These are phyloP conservation scores for Pythium utonaiense DNA, from an alignment of 352 stramenopile species.

Conservation along the genomic window DNA sequence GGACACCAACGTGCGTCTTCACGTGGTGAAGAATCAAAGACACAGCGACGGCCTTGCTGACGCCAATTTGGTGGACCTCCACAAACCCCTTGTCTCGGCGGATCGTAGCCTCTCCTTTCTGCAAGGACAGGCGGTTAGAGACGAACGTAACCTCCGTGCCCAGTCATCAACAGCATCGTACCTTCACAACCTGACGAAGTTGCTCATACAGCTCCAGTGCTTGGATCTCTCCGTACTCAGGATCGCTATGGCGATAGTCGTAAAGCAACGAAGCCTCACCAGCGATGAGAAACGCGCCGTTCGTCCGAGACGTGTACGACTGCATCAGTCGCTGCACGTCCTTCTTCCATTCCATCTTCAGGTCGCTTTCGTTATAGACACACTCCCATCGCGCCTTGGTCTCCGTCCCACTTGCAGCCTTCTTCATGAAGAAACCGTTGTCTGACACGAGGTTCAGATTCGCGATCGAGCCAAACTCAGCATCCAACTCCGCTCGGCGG, in stretches of 20 bases:
- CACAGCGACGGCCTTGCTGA: constrained; percentile 61
- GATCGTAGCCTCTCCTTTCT: constrained; percentile 61
- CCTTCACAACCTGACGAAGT: constrained; percentile 92
- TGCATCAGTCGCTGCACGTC: constrained; percentile 95
- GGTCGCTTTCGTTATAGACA: constrained; percentile 42
- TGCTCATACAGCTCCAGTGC: constrained; percentile 90
- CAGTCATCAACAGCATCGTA: constrained; percentile 30
- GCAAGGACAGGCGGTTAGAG: constrained; percentile 20
- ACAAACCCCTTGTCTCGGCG: constrained; percentile 63
- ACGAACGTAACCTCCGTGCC: constrained; percentile 30
- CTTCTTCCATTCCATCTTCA: constrained; percentile 92
- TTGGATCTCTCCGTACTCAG: constrained; percentile 98
- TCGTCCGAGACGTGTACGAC: constrained; percentile 95
- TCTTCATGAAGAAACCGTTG: constrained; percentile 67
- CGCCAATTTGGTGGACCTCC: constrained; percentile 69
- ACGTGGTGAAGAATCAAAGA: constrained; percentile 50
- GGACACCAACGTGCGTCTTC: constrained; percentile 50
- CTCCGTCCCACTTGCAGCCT: constrained; percentile 15
- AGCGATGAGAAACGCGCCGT: constrained; percentile 97
- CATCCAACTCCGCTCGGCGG: constrained; percentile 35
- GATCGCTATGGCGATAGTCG: constrained; percentile 97
- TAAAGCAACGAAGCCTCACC: constrained; percentile 97
- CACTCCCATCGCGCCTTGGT: constrained; percentile 43
- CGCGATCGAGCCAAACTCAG: constrained; percentile 33
- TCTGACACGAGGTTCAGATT: constrained; percentile 59